Conservation (phyloP, 1,139 yeast species). For the Wickerhamomyces sp. region DNA sequence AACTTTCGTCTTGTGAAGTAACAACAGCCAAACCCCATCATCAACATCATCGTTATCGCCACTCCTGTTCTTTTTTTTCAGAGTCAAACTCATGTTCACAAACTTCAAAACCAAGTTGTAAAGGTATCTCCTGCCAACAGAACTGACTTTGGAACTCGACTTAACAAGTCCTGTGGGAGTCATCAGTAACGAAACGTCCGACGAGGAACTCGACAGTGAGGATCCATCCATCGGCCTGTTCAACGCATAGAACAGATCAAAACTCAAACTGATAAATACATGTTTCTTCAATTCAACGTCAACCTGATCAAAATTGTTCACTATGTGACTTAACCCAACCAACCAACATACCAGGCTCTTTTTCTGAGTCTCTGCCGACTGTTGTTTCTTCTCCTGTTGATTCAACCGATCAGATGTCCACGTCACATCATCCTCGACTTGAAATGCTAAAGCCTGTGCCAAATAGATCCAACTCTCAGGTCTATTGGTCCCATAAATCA, state of each 20-base stretch:
- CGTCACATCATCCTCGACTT: slow-evolving; percentile 83
- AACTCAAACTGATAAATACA: slow-evolving; percentile 54
- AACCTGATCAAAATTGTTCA: slow-evolving; percentile 12
- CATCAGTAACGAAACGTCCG: slow-evolving; percentile 17
- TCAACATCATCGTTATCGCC: no score
- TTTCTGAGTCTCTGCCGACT: slow-evolving; percentile 63
- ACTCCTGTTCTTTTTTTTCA: no score
- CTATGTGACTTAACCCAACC: slow-evolving; percentile 61
- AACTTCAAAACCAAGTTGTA: slow-evolving; percentile 23
- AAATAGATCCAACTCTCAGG: slow-evolving; percentile 84
- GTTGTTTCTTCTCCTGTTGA: slow-evolving; percentile 52
- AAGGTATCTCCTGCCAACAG: slow-evolving; percentile 9
- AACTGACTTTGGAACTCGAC: slow-evolving; percentile 20
- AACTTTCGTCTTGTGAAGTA: slow-evolving; percentile 56
- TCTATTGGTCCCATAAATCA: slow-evolving; percentile 60
- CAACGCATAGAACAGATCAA: slow-evolving; percentile 56
- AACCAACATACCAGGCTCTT: slow-evolving; percentile 68
- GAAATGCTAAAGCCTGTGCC: slow-evolving; percentile 73
- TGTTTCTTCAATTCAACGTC: slow-evolving; percentile 5
- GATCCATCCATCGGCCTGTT: slow-evolving; percentile 58
- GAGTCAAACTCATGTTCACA: slow-evolving; percentile 24
- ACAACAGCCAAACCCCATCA: slow-evolving; percentile 73
- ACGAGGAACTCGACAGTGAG: slow-evolving; percentile 21
- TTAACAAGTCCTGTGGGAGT: slow-evolving; percentile 24
- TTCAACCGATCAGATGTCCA: slow-evolving; percentile 88